Base-by-base conservation (phyloP, 306 rosid species). In the Biancaea sappan region DNA sequence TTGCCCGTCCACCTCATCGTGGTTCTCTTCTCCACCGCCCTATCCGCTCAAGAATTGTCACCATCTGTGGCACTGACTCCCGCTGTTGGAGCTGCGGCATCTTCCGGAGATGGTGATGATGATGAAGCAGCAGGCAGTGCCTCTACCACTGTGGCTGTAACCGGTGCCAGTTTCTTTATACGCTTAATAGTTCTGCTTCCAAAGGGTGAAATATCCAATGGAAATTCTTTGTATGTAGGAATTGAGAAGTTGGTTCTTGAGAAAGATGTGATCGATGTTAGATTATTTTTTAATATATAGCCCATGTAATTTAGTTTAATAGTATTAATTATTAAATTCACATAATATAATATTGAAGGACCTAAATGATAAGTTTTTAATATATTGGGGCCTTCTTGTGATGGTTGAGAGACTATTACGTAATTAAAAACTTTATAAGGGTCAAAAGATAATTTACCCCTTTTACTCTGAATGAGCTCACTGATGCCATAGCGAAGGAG, bases 121-220 rank as follows among this genome's bases (percentile, higher is more conserved):
- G 68, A 66, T 3, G 66, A 32, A 22, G 16, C 46, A 50, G 31
- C 41, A 15, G 76, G 34, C 0, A 84, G 32, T 48, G 73, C 79
- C 74, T 90, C 96, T 2, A 81, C 79, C 53, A 80, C 72, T 11
- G 83, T 47, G 24, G 92, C 91, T 71, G 79, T 85, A 19, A 85
- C 83, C 46, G 15, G 77, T 24, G 61, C 18, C 79, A 75, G 64
- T 65, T 46, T 79, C 78, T 62, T 84, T 80, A 72, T 80, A 44
- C 66, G 74, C 71, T 61, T 79, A 29, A 41, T 40, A 18, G 66
- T 37, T 86, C 80, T 83, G 75, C 73, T 76, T 69, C 77, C 87
- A 37, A 4, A 80, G 18, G 90, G 77, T 19, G 87, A 77, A 35
- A 80, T 53, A 16, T 88, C 85, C 10, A 58, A 28, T 8, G 90